phyloP scores from a whole-genome alignment of 1,284 basidiomycete genomes.

The Moesziomyces globuligerus region DNA sequence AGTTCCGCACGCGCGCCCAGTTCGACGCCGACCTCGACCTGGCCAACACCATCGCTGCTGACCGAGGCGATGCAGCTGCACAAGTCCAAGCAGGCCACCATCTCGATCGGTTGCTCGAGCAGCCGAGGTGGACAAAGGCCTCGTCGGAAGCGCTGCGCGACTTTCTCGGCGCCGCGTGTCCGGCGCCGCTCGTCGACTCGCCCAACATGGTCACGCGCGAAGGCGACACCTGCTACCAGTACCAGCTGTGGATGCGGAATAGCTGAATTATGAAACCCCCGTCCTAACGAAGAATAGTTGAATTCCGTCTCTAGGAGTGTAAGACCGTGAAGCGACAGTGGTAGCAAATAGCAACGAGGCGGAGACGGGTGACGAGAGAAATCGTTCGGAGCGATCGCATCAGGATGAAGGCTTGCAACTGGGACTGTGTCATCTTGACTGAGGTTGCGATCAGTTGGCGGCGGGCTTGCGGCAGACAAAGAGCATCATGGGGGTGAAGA shows the following conservation, averaged over 20 bases:
- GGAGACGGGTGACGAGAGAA: neutral
- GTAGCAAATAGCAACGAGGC: too few relatives aligned
- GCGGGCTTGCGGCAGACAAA: slow-evolving; percentile 42
- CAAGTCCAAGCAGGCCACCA: too few relatives aligned
- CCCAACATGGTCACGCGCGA: slow-evolving; percentile 28
- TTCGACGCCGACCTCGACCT: slow-evolving; percentile 19
- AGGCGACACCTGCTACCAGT: slow-evolving; percentile 37
- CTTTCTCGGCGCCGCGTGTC: slow-evolving; percentile 29
- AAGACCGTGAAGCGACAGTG: neutral
- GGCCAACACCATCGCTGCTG: slow-evolving; percentile 2
- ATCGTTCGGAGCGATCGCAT: neutral
- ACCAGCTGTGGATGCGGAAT: slow-evolving; percentile 42
- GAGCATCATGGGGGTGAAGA: slow-evolving; percentile 69
- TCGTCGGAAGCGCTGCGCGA: slow-evolving; percentile 13
- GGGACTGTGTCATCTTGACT: neutral
- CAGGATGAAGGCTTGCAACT: neutral
- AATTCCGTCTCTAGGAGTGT: too few relatives aligned
- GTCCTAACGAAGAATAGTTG: too few relatives aligned
- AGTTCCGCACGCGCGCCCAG: slow-evolving; percentile 71
- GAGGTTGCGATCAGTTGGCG: slow-evolving; percentile 13
- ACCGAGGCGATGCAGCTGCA: neutral
- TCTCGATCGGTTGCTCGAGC: slow-evolving; percentile 1
- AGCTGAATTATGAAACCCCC: slow-evolving; percentile 3
- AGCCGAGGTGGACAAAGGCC: slow-evolving; percentile 28
- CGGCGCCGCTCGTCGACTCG: slow-evolving; percentile 8